Evolutionary conservation across 2,329 filamentous ascomycete genomes (phyloP), one percentile per base, ranked within the genome.

Genomic region (Penicillium psychrosexuale): DNA sequence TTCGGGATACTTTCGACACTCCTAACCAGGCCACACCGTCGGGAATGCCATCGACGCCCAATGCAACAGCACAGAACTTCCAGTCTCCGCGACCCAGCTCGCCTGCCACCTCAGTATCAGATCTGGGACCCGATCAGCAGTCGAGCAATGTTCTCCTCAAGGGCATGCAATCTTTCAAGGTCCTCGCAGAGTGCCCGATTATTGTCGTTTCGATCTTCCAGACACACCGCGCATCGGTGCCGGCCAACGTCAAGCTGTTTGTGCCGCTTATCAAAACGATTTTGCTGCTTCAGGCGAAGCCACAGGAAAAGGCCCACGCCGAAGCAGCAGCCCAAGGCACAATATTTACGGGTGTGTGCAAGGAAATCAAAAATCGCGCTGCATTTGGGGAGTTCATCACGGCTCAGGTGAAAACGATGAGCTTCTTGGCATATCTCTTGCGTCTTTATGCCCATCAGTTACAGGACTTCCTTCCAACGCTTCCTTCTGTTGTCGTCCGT

Each of bases 171-270:
- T 99, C 94, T 1, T 99, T 99, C 82, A 99, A 97, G 73, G 93
- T 99, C 24, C 83, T 99, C 5, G 91, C 93, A 1, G 94, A 99
- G 72, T 99, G 94, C 65, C 94, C 94, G 0, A 99, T 99, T 49
- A 97, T 99, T 38, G 94, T 99, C 3, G 94, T 99, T 1, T 97
- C 93, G 4, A 90, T 99, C 61, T 97, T 99, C 72, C 94, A 99
- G 75, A 89, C 93, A 5, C 94, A 99, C 67, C 85, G 92, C 46
- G 80, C 76, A 44, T 88, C 88, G 5, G 93, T 96, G 2, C 80
- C 85, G 36, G 82, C 87, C 53, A 97, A 97, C 66, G 92, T 99
- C 47, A 91, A 90, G 75, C 82, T 87, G 9, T 97, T 99, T 67
- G 90, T 97, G 6, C 93, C 94, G 3, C 80, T 95, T 22, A 99